Evolutionary conservation across 2,329 filamentous ascomycete species (phyloP), one percentile per base, ranked within the genome.

Genomic region (Pochonia chlamydosporia): DNA sequence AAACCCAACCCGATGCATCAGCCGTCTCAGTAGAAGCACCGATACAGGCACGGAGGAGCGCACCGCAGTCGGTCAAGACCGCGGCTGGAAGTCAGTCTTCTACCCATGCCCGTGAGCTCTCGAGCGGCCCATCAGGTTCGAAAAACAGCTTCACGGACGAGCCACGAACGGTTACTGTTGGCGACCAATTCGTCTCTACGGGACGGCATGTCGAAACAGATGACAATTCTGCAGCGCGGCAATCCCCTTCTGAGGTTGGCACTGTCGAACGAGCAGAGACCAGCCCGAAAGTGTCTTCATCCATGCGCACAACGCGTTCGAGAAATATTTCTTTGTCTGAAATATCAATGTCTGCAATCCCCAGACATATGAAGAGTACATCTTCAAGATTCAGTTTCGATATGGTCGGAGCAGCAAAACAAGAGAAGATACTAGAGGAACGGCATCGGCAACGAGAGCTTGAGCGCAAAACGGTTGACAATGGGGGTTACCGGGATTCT

Each of bases 341-440:
- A 4, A 59, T 69, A 2, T 76, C 74, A 6, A 60, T 70, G 3
- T 77, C 75, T 6, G 72, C 75, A 1, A 51, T 84, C 28, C 81
- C 81, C 3, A 77, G 69, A 50, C 81, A 84, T 52, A 84, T 85
- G 81, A 85, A 84, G 64, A 90, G 86, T 61, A 87, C 84, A 10
- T 87, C 87, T 0, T 89, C 85, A 0, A 74, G 87, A 13, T 91
- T 92, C 60, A 91, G 87, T 57, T 92, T 92, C 58, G 87, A 91
- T 58, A 87, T 90, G 73, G 78, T 83, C 14, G 84, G 84, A 5
- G 80, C 80, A 5, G 85, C 85, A 13, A 76, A 79, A 49, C 75
- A 83, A 56, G 81, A 85, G 63, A 85, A 82, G 62, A 62, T 85
- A 31, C 68, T 90, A 35, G 88, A 89, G 62, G 87, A 89, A 55